Evolutionary conservation across 1,284 basidiomycete genomes (phyloP).

Genomic region (Amylostereum areolatum): DNA sequence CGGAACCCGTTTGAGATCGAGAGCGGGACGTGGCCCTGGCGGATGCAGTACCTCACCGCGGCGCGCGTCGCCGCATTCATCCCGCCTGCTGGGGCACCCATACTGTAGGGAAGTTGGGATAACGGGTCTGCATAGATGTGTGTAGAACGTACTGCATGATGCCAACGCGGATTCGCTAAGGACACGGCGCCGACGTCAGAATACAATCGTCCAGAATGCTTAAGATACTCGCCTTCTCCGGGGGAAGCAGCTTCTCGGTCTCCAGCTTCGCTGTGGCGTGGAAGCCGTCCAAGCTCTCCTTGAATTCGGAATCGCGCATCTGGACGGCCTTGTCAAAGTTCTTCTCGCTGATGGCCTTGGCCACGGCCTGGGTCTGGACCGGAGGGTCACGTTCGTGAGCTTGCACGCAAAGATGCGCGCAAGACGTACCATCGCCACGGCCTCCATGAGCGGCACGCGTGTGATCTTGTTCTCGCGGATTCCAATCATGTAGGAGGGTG

Average conservation of each 20-base stretch:
- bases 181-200: slow-evolving; percentile 3
- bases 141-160: slow-evolving; percentile 79
- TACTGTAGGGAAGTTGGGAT: slow-evolving; percentile 37
- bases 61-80: slow-evolving; percentile 98
- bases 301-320: slow-evolving; percentile 89
- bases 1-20: slow-evolving; percentile 95
- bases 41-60: slow-evolving; percentile 89
- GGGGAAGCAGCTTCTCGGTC: slow-evolving; percentile 54
- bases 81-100: slow-evolving; percentile 95
- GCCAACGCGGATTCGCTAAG: slow-evolving; percentile 76
- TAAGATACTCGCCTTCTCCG: slow-evolving; percentile 43
- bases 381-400: neutral
- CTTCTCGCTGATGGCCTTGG: slow-evolving; percentile 75
- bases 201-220: neutral
- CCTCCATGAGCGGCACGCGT: slow-evolving; percentile 87
- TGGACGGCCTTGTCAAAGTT: slow-evolving; percentile 88
- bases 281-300: slow-evolving; percentile 85
- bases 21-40: slow-evolving; percentile 87
- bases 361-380: slow-evolving; percentile 77
- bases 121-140: neutral
- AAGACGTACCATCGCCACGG: slow-evolving; percentile 71
- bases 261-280: slow-evolving; percentile 64
- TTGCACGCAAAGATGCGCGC: neutral
- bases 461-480: slow-evolving; percentile 94
- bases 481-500: slow-evolving; percentile 97